These are phyloP conservation scores for Rutstroemia sp. DNA, from an alignment of 2,329 filamentous ascomycete species.

Conservation along the genomic window DNA sequence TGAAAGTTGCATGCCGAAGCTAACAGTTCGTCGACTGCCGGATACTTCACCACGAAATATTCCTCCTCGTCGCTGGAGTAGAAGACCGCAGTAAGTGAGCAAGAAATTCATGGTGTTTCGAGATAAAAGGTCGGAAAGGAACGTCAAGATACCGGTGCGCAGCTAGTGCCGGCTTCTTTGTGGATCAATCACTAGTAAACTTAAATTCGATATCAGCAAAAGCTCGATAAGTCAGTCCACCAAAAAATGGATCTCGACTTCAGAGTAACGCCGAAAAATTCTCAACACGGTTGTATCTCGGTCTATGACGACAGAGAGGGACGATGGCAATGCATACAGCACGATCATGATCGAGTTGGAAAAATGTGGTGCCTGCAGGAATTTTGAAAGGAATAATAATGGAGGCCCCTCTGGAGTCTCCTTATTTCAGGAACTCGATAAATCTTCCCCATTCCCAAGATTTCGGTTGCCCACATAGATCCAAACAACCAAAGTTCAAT, in stretches of 20 bases:
- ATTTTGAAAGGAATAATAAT: background rate
- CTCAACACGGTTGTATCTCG: constrained; percentile 16
- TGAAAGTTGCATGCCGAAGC: background rate
- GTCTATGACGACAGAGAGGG: constrained; percentile 17
- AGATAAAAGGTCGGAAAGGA: background rate
- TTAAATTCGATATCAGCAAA: constrained; percentile 2
- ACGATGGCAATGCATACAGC: constrained; percentile 6
- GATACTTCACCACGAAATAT: background rate
- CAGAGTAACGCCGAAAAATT: constrained; percentile 13
- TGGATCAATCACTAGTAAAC: background rate
- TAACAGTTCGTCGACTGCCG: background rate
- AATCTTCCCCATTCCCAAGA: constrained; percentile 6
- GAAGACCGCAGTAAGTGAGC: background rate
- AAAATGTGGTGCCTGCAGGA: constrained; percentile 1
- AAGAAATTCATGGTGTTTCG: background rate
- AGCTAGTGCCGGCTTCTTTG: constrained; percentile 9
- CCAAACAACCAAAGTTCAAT: background rate
- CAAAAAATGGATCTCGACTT: constrained; percentile 4
- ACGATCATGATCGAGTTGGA: background rate
- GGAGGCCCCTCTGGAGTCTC: background rate
- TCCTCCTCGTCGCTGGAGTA: background rate
- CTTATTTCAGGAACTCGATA: constrained; percentile 8
- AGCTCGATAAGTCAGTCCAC: constrained; percentile 2
- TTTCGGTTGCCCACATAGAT: background rate
- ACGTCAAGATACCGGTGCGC: background rate